A percentile compares a stretch with the other conserved stretches of the same genome.
Evolutionary conservation across 2,329 filamentous ascomycete species (phyloP).

Genomic region (Massarina eburnea): DNA sequence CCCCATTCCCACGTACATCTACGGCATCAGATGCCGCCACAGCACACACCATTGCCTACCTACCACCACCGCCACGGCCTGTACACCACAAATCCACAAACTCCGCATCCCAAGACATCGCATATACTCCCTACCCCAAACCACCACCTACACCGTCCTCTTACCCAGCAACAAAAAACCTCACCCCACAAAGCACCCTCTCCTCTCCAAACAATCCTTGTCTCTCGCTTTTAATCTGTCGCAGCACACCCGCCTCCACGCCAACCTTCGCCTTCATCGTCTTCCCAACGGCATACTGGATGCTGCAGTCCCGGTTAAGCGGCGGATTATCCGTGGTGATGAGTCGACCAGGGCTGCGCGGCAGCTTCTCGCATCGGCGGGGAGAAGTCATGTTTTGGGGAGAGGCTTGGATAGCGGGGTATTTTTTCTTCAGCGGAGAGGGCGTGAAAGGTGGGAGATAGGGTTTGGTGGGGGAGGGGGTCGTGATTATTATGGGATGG

Average conservation of each 20-base stretch:
- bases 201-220: slow-evolving; percentile 46
- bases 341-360: slow-evolving; percentile 13
- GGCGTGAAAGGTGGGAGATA: background rate
- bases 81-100: too few relatives aligned
- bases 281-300: slow-evolving; percentile 35
- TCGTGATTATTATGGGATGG: background rate
- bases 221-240: slow-evolving; percentile 44
- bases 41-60: too few relatives aligned
- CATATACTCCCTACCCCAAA: too few relatives aligned
- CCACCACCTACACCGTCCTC: too few relatives aligned
- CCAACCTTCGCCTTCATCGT: background rate
- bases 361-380: background rate
- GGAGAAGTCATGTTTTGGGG: too few relatives aligned
- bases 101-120: too few relatives aligned
- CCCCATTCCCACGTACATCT: too few relatives aligned
- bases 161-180: slow-evolving; percentile 41
- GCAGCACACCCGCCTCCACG: slow-evolving; percentile 27
- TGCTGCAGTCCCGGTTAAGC: slow-evolving; percentile 37
- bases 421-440: slow-evolving; percentile 10
- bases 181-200: slow-evolving; percentile 44
- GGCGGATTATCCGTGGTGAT: slow-evolving; percentile 31
- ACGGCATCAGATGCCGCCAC: too few relatives aligned
- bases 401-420: background rate
- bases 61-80: too few relatives aligned
- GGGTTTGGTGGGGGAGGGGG: background rate